These are phyloP conservation scores for Neotropicomus parvogracilis DNA, from an alignment of 1,284 basidiomycete species.

Conservation along the genomic window DNA sequence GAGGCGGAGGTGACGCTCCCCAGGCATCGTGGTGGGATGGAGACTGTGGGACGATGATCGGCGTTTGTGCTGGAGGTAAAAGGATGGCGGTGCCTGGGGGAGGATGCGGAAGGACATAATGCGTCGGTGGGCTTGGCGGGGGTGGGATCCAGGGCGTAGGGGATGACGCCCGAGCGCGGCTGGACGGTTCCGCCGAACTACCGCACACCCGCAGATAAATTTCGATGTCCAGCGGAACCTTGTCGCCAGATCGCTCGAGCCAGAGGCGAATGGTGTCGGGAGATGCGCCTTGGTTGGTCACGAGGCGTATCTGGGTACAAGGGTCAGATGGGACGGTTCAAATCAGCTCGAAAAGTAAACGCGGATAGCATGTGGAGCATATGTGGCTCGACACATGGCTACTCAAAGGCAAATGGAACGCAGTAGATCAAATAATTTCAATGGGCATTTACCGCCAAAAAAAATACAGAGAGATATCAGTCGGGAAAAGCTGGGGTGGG, in stretches of 20 bases:
- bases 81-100: constrained; percentile 32
- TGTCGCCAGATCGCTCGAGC: constrained; percentile 70
- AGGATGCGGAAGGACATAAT: constrained; percentile 41
- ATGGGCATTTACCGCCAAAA: constrained; percentile 8
- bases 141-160: constrained; percentile 39
- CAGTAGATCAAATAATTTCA: constrained; percentile 1
- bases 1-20: constrained; percentile 27
- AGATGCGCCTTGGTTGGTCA: constrained; percentile 63
- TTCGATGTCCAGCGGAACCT: constrained; percentile 70
- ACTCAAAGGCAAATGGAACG: not conserved
- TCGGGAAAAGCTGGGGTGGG: not conserved
- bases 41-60: constrained; percentile 36
- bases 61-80: constrained; percentile 39
- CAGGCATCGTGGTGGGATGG: constrained; percentile 34
- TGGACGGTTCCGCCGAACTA: constrained; percentile 22
- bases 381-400: constrained; percentile 8
- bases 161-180: constrained; percentile 32
- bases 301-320: constrained; percentile 56
- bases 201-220: constrained; percentile 60
- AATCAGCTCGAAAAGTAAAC: constrained; percentile 6
- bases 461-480: not conserved
- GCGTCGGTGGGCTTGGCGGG: constrained; percentile 32
- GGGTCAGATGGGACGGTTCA: constrained; percentile 4
- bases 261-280: constrained; percentile 75
- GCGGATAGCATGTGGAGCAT: constrained; percentile 12